Evolutionary conservation across 495 filamentous ascomycete genomes (phyloP).

Genomic region (Aspergillus homomorphus): DNA sequence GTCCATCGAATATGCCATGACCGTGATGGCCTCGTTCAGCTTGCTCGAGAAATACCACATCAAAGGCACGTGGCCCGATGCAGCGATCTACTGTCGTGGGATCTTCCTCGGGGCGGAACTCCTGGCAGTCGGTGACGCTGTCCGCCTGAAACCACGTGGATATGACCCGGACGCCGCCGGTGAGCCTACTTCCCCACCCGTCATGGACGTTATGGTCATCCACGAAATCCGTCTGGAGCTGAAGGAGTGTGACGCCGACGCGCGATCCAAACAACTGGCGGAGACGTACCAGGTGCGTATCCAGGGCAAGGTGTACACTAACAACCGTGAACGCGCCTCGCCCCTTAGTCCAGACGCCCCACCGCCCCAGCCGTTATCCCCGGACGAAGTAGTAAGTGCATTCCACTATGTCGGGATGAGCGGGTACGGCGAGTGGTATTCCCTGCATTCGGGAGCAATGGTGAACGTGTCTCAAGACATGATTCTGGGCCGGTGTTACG

Average conservation of each 20-base stretch:
- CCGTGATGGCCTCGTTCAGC: constrained; percentile 50
- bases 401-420: constrained; percentile 42
- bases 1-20: constrained; percentile 54
- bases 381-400: constrained; percentile 28
- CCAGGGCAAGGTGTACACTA: constrained; percentile 50
- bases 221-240: constrained; percentile 48
- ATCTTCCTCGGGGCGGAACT: constrained; percentile 58
- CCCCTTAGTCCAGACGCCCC: constrained; percentile 21
- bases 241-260: constrained; percentile 42
- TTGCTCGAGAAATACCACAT: constrained; percentile 50
- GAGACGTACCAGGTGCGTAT: constrained; percentile 40
- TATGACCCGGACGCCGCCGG: constrained; percentile 13
- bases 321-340: constrained; percentile 28
- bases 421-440: constrained; percentile 50
- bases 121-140: constrained; percentile 48
- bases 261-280: constrained; percentile 38
- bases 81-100: constrained; percentile 47
- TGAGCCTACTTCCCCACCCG: constrained; percentile 2
- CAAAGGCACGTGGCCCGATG: constrained; percentile 53
- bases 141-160: constrained; percentile 46
- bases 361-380: constrained; percentile 25
- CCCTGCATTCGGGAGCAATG: constrained; percentile 31
- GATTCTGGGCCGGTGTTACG: constrained; percentile 54
- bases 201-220: constrained; percentile 53
- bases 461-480: constrained; percentile 48